phyloP scores from a whole-genome alignment of 306 rosid genomes.

The Elaeagnus macrophylla region DNA sequence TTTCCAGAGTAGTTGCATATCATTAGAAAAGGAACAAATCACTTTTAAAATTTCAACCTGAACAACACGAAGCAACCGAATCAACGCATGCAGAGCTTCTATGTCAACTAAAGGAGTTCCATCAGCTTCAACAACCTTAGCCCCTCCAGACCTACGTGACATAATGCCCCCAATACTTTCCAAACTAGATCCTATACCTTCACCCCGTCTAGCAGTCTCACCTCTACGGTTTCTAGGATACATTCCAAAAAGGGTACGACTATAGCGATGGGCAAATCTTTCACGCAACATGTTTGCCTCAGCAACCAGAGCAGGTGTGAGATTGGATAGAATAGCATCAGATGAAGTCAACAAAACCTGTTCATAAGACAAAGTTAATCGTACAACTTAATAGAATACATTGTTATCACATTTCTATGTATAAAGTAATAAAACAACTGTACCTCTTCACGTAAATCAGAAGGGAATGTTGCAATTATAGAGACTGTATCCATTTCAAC shows the following conservation, averaged over 20 bases:
- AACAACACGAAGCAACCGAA: conserved; percentile 78
- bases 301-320: conserved; percentile 95
- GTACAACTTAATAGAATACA: conserved; percentile 5
- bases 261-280: conserved; percentile 91
- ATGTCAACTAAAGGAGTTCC: conserved; percentile 81
- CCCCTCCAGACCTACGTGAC: conserved; percentile 69
- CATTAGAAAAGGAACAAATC: conserved; percentile 7
- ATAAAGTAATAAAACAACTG: background rate
- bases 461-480: conserved; percentile 94
- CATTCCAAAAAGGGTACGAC: conserved; percentile 84
- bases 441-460: conserved; percentile 95
- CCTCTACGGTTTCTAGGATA: conserved; percentile 91
- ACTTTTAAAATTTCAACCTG: conserved; percentile 42
- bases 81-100: conserved; percentile 71
- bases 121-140: conserved; percentile 84
- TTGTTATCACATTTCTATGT: background rate
- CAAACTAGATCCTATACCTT: conserved; percentile 57
- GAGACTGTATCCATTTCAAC: conserved; percentile 98
- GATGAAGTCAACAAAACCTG: conserved; percentile 96
- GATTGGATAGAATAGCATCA: conserved; percentile 89
- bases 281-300: conserved; percentile 95
- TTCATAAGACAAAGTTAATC: conserved; percentile 4
- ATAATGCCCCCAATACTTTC: conserved; percentile 55
- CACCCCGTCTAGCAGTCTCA: conserved; percentile 75
- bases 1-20: conserved; percentile 2